phyloP scores from a whole-genome alignment of 495 filamentous ascomycete genomes.

The Xylona heveae region DNA sequence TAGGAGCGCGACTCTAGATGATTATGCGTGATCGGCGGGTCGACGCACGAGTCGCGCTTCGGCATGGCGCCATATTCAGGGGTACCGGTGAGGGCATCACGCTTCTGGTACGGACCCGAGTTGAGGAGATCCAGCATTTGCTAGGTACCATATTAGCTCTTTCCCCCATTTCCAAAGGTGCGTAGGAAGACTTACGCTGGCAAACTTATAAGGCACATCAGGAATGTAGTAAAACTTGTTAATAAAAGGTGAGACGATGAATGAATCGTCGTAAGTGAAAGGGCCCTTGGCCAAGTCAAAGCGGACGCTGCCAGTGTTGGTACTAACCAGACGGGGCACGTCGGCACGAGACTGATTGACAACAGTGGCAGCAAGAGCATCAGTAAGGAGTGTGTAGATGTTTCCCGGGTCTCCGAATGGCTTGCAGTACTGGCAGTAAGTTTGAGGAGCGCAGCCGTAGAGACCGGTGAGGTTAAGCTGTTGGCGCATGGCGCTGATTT shows the following conservation, averaged over 20 bases:
- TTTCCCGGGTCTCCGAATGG: constrained; percentile 14
- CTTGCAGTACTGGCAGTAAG: constrained; percentile 18
- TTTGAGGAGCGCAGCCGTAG: constrained; percentile 20
- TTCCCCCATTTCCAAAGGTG: too few species aligned
- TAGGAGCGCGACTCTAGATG: constrained; percentile 1
- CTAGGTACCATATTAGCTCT: constrained; percentile 1
- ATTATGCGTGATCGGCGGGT: constrained; percentile 13
- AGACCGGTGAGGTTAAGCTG: constrained; percentile 15
- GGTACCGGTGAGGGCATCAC: constrained; percentile 11
- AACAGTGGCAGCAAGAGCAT: constrained; percentile 13
- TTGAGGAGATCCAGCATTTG: constrained; percentile 20
- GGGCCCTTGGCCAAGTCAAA: constrained; percentile 21
- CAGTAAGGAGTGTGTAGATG: constrained; percentile 15
- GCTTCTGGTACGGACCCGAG: constrained; percentile 18
- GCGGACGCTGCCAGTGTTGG: constrained; percentile 18
- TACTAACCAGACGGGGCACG: constrained; percentile 16
- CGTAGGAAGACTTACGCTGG: constrained; percentile 5
- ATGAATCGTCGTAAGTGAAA: constrained; percentile 18
- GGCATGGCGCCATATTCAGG: constrained; percentile 14
- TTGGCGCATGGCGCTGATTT: constrained; percentile 12
- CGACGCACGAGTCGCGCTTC: constrained; percentile 20
- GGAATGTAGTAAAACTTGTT: constrained; percentile 16
- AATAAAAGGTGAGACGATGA: constrained; percentile 18
- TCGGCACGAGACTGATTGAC: constrained; percentile 12
- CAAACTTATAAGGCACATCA: constrained; percentile 15